Conservation (phyloP, 352 stramenopile species). For the Globisporangium uncinulatum region DNA sequence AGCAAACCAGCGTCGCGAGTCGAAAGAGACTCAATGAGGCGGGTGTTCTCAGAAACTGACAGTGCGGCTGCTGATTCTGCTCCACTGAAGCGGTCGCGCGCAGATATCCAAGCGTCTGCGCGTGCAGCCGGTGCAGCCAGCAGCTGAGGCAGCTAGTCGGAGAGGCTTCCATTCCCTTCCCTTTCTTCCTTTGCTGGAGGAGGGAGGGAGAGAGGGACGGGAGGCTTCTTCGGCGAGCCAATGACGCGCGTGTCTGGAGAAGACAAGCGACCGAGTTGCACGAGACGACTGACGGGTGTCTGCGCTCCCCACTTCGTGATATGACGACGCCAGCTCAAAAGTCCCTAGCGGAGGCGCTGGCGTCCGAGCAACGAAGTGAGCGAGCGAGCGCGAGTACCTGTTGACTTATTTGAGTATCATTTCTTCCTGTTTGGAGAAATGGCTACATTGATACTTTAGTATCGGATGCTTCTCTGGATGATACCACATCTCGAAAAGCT, state of each 20-base stretch:
- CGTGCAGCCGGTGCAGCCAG: constrained; percentile 27
- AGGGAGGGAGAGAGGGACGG: neutral
- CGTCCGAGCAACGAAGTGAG: constrained; percentile 20
- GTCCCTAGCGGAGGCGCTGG: constrained; percentile 19
- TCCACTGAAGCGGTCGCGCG: constrained; percentile 12
- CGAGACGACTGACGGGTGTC: too few relatives aligned
- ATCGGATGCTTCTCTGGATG: neutral
- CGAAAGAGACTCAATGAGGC: neutral
- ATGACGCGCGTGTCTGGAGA: neutral
- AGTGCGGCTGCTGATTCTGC: neutral
- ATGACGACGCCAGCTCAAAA: constrained; percentile 36
- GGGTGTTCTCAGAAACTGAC: neutral
- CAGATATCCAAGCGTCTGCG: constrained; percentile 34
- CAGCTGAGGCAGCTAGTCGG: constrained; percentile 16
- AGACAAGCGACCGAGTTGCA: neutral
- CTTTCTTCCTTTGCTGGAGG: neutral
- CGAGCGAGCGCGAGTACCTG: neutral
- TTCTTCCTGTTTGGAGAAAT: too few relatives aligned
- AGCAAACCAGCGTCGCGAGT: too few relatives aligned
- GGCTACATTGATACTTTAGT: neutral
- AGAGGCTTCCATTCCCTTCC: neutral
- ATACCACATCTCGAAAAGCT: neutral
- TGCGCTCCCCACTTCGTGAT: constrained; percentile 10
- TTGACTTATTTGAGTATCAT: too few relatives aligned
- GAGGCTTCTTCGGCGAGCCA: constrained; percentile 4